Evolutionary conservation across 495 filamentous ascomycete species (phyloP), one percentile per base, ranked within the genome.

Genomic region (Aspergillus bridgeri): DNA sequence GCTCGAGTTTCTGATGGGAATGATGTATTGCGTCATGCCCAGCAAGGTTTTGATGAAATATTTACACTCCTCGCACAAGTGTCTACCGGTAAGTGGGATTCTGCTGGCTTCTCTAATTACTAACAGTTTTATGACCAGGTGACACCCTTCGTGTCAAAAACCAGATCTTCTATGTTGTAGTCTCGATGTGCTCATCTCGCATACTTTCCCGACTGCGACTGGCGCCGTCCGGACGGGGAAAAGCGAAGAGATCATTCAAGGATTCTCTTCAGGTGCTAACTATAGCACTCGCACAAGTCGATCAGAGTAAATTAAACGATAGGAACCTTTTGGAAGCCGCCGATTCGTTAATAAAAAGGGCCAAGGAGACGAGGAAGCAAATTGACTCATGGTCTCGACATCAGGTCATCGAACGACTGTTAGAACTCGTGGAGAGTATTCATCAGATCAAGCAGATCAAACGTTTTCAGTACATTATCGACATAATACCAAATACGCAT

Each of bases 171-270:
- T 20, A 25, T 8, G 22, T 38, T n/a, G n/a, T 57, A 7, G 53
- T 61, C 19, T 48, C 53, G 8, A 57, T 61, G 59, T 61, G 48
- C 24, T 61, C 54, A 19, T 29, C 44, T 27, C 54, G 59, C 43
- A 61, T 61, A n/a, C 27, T 56, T 13, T 60, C 48, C 49, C 42
- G 58, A 29, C 45, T 60, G 15, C 46, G 53, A 25, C 24, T 60
- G 7, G 42, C 19, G 8, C 51, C 22, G 43, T 19, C 59, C 9
- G 6, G 9, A 5, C 17, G 45, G 29, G 2, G 13, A 33, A 29
- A 56, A 54, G 24, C 24, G 45, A 59, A 60, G 21, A 24, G 52
- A 17, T 25, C 58, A 5, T 48, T 60, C 17, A 56, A 60, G 23
- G 58, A 48, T 18, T 47, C 47, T 33, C 48, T 59, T 54, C 57